phyloP scores from a whole-genome alignment of 139 green algal species.

The Ulvella scutata region DNA sequence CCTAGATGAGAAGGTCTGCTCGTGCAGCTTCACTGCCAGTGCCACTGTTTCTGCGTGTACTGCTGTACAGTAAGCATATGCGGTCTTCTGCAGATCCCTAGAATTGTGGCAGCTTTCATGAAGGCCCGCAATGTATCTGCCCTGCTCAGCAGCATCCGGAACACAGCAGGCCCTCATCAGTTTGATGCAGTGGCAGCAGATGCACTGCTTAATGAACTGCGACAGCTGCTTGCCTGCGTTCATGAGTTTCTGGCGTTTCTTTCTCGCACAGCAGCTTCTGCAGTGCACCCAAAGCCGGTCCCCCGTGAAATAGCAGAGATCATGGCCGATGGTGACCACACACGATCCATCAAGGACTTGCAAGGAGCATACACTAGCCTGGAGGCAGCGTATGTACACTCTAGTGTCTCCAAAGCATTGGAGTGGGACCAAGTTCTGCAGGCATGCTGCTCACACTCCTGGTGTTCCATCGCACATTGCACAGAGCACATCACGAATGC shows the following conservation, averaged over 20 bases:
- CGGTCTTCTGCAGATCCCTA: background rate
- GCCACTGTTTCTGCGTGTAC: background rate
- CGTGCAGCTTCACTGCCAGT: background rate
- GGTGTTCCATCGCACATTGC: too few relatives aligned
- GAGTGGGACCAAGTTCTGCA: background rate
- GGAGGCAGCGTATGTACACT: background rate
- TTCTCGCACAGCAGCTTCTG: background rate
- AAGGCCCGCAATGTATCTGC: background rate
- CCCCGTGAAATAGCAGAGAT: background rate
- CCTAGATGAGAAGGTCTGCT: background rate
- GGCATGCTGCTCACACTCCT: background rate
- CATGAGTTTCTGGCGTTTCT: background rate
- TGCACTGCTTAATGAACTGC: background rate
- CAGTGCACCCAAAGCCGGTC: background rate
- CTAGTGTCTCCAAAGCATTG: background rate
- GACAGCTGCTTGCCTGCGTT: background rate
- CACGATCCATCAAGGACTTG: background rate
- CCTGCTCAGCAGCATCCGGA: background rate
- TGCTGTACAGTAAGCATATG: background rate
- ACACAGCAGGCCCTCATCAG: background rate
- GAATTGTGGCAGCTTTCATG: background rate
- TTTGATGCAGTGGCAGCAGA: background rate
- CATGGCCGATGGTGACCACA: background rate
- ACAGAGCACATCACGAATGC: too few relatives aligned
- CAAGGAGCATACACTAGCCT: background rate